Base-by-base conservation (phyloP, 1,284 basidiomycete species). In the Earliella scabrosa region DNA sequence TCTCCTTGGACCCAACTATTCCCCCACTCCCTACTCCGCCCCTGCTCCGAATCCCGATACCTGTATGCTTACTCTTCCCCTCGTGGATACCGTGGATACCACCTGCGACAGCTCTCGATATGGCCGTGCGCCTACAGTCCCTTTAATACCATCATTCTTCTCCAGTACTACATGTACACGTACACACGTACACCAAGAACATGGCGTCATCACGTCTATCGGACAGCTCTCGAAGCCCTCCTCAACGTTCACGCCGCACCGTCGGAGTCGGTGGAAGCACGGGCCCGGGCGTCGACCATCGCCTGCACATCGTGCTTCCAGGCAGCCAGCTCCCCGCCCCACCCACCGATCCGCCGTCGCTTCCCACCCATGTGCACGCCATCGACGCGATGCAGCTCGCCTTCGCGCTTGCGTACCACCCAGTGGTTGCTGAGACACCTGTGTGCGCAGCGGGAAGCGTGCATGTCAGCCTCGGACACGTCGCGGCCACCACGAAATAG, bases 371-470 rank as follows among this genome's bases (percentile, higher is more conserved):
- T 61, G 26, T 62, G 59, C 21, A 66, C 38, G 21, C 65, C 66
- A 23, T 68, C 60, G 24, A 45, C 39, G 35, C 38, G 57, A 44
- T 60, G 36, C 9, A 36, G 39, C 35, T 56, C 63, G 32, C 13
- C 27, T 32, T 65, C 52, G 23, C 63, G 58, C 55, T 61, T 63
- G 31, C 77, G 68, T 29, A 64, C 52, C 3, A 29, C 5, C 57
- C 66, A 61, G 53, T 86, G 84, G 3, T 80, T 46, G 24, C 69
- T 75, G 27, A 85, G 59, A 63, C 80, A 56, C 59, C 58, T 60
- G 52, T 29, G 13, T 21, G 46, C 18, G 10, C 23, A 35, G 31
- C 13, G 21, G 10, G 27, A 31, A 38, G 36, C 3, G 3, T 18
- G 16, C 18, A 18, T 14, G 39, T 41, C 21, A 41, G 39, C 29